Conservation (phyloP, 2,329 filamentous ascomycete species). For the Coniochaeta sp. region DNA sequence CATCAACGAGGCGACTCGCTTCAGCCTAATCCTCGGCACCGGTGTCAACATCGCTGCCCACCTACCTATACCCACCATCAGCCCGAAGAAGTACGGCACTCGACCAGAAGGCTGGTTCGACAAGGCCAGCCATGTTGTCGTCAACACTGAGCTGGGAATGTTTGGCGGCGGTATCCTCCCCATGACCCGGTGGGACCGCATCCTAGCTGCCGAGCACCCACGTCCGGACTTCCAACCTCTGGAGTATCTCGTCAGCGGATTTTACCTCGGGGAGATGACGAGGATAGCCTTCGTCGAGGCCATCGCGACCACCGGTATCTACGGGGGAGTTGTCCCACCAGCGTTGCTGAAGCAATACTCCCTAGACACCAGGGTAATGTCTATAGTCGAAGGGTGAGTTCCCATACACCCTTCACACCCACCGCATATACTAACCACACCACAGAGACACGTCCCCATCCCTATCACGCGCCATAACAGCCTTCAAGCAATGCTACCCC, state of each 20-base stretch:
- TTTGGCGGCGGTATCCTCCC: constrained; percentile 54
- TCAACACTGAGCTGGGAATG: constrained; percentile 64
- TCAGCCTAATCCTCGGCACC: constrained; percentile 60
- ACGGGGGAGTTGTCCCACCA: constrained; percentile 49
- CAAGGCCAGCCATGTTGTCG: constrained; percentile 53
- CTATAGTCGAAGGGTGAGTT: constrained; percentile 48
- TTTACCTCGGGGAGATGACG: constrained; percentile 60
- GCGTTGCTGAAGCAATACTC: constrained; percentile 47
- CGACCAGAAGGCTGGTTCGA: constrained; percentile 51
- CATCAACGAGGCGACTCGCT: constrained; percentile 48
- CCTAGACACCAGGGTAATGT: constrained; percentile 54
- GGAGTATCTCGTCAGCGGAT: constrained; percentile 57
- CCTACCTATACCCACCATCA: constrained; percentile 50
- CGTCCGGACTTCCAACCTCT: constrained; percentile 55
- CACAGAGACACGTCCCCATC: constrained; percentile 36
- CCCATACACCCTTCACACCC: background rate
- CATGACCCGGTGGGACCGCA: constrained; percentile 53
- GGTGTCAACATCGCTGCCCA: constrained; percentile 61
- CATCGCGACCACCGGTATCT: constrained; percentile 43
- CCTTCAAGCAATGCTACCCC: constrained; percentile 45
- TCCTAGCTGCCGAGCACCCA: constrained; percentile 44
- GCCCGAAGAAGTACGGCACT: constrained; percentile 47
- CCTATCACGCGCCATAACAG: constrained; percentile 34
- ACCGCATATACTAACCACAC: constrained; percentile 2
- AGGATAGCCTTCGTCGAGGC: constrained; percentile 53